Base-by-base conservation (phyloP, 257 asterid genomes). In the Petrea volubilis region DNA sequence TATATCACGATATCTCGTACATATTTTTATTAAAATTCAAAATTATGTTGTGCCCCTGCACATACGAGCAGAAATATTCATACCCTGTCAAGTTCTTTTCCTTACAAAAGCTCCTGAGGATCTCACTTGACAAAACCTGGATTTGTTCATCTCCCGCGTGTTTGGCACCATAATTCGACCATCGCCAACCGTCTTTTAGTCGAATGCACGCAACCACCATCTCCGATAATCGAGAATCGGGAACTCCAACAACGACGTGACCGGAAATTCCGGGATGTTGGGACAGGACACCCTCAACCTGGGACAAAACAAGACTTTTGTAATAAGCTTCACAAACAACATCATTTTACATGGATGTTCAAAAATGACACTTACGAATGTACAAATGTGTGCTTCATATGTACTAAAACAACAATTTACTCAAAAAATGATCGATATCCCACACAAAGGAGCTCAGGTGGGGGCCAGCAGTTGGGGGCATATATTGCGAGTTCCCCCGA, bases 261-360 rank as follows among this genome's bases (percentile, higher is more conserved):
- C 63, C 70, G 5, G 88, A 81, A 71, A 90, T 75, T 53, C 97
- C 98, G 0, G 87, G 92, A 81, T 94, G 97, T 68, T 86, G 89
- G 38, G 74, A 75, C 49, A 94, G 64, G 71, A 89, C 86, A 70
- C 78, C 74, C 79, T 94, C 99, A 10, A 91, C 96, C 98, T 91
- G 77, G 52, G 49, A 36, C 77, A 79, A 40, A 41, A 68, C 40
- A 40, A 74, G 50, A 33, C 7, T 18, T 0, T 17, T 55, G 41
- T 0, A 58, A 43, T 46, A 21, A 6, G 21, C 17, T 40, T 21
- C 12, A 17, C 29, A 18, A 31, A 46, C 21, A 1, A 46, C 23
- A 11, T 12, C 10, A 23, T 34, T 33, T 33, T 24, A 44, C 60
- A 23, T 2, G 33, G 34, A 52, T 52, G 60, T 61, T 12, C 0